phyloP scores from a whole-genome alignment of 805 yeast species.

The Cyberlindnera nakhonratchasimensis region DNA sequence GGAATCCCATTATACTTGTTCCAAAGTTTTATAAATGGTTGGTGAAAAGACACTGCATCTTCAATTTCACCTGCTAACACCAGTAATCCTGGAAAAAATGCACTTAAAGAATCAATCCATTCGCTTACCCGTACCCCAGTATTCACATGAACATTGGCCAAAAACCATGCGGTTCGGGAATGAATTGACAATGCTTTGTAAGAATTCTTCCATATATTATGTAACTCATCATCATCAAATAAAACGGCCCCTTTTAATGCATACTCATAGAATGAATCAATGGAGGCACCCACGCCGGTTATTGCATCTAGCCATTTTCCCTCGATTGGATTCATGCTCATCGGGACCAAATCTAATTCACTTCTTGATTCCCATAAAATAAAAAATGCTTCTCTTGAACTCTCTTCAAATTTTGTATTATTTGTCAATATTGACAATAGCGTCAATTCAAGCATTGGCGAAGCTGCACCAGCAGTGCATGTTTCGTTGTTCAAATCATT shows the following conservation, averaged over 20 bases:
- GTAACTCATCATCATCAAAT: slow-evolving; percentile 56
- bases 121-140: slow-evolving; percentile 47
- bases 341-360: slow-evolving; percentile 63
- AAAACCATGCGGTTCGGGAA: slow-evolving; percentile 49
- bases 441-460: slow-evolving; percentile 78
- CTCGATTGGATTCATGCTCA: slow-evolving; percentile 62
- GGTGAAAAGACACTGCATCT: slow-evolving; percentile 61
- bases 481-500: slow-evolving; percentile 52
- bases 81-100: slow-evolving; percentile 85
- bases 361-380: slow-evolving; percentile 69
- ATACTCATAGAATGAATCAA: slow-evolving; percentile 89
- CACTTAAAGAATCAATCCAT: slow-evolving; percentile 87
- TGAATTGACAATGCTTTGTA: slow-evolving; percentile 57
- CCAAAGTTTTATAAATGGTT: slow-evolving; percentile 74
- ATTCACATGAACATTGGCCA: slow-evolving; percentile 51
- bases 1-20: slow-evolving; percentile 76
- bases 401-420: slow-evolving; percentile 63
- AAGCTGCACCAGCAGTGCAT: slow-evolving; percentile 85
- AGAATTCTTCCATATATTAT: slow-evolving; percentile 55
- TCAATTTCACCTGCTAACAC: slow-evolving; percentile 72
- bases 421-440: slow-evolving; percentile 71
- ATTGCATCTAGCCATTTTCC: slow-evolving; percentile 54
- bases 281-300: slow-evolving; percentile 87
- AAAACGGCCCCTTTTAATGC: slow-evolving; percentile 73
- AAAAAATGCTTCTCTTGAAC: slow-evolving; percentile 59